These are phyloP conservation scores for Dactylorhiza incarnata DNA, from an alignment of 106 monocot genomes.

Conservation along the genomic window DNA sequence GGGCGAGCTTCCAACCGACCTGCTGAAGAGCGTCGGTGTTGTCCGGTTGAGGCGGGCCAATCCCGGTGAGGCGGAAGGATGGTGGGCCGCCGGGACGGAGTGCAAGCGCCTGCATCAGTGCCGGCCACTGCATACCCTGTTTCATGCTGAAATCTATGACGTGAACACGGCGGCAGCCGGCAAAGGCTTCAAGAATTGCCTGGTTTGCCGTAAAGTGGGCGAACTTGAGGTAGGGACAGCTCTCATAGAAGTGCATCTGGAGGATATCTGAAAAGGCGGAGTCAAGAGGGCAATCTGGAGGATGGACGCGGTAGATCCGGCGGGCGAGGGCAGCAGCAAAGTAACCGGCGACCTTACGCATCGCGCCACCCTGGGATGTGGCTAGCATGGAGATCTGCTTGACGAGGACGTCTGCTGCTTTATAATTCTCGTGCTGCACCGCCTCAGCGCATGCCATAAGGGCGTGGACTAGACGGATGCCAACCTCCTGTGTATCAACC, in stretches of 20 bases:
- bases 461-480: conserved; percentile 73
- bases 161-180: conserved; percentile 57
- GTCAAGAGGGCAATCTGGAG: conserved; percentile 24
- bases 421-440: conserved; percentile 60
- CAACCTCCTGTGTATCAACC: conserved; percentile 72
- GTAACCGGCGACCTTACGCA: conserved; percentile 87
- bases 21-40: conserved; percentile 65
- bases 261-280: conserved; percentile 54
- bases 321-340: conserved; percentile 75
- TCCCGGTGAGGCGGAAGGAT: conserved; percentile 74
- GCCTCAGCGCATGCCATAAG: conserved; percentile 84
- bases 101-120: conserved; percentile 81
- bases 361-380: conserved; percentile 68
- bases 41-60: conserved; percentile 75
- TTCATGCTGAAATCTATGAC: conserved; percentile 92
- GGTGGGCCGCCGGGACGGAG: conserved; percentile 83
- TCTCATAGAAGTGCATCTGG: conserved; percentile 86
- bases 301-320: conserved; percentile 48
- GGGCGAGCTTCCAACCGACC: conserved; percentile 84
- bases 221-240: conserved; percentile 89
- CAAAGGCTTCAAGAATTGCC: conserved; percentile 90
- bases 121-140: conserved; percentile 97
- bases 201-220: conserved; percentile 99
- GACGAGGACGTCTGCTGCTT: conserved; percentile 60
- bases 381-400: conserved; percentile 66